A percentile compares a stretch with the other conserved stretches of the same genome.
phyloP scores from a whole-genome alignment of 192 early-diverging fungal genomes.

The Phycomyces nitens region DNA sequence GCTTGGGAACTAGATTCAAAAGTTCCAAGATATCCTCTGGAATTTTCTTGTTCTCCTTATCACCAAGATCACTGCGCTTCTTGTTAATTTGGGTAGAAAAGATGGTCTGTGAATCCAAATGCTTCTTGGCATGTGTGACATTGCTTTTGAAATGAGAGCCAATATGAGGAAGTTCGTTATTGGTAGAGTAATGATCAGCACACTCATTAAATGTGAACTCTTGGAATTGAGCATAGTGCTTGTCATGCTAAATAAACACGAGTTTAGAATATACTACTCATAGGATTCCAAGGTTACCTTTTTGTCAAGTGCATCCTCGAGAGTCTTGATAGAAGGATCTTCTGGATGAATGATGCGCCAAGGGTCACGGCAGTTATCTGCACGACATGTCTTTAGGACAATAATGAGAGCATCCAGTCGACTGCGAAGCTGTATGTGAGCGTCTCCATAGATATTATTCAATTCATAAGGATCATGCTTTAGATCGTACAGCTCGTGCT shows the following conservation, averaged over 20 bases:
- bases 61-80: not conserved
- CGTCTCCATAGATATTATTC: constrained; percentile 46
- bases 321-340: constrained; percentile 17
- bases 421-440: constrained; percentile 36
- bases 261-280: not conserved
- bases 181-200: constrained; percentile 4
- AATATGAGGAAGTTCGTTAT: constrained; percentile 24
- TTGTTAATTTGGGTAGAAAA: not conserved
- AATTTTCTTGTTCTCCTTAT: too few relatives aligned
- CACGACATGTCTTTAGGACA: constrained; percentile 51
- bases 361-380: constrained; percentile 51
- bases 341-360: constrained; percentile 50
- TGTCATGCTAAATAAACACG: constrained; percentile 35
- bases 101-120: not conserved
- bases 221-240: constrained; percentile 42
- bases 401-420: constrained; percentile 55
- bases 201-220: constrained; percentile 37
- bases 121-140: not conserved
- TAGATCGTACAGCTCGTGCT: constrained; percentile 55
- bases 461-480: constrained; percentile 56
- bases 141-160: constrained; percentile 19
- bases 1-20: constrained; percentile 17
- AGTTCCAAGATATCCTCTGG: constrained; percentile 9
- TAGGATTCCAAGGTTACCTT: constrained; percentile 2
- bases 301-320: constrained; percentile 9